These are phyloP conservation scores for Diaporthe helianthi DNA, from an alignment of 2,329 filamentous ascomycete genomes.

Conservation along the genomic window DNA sequence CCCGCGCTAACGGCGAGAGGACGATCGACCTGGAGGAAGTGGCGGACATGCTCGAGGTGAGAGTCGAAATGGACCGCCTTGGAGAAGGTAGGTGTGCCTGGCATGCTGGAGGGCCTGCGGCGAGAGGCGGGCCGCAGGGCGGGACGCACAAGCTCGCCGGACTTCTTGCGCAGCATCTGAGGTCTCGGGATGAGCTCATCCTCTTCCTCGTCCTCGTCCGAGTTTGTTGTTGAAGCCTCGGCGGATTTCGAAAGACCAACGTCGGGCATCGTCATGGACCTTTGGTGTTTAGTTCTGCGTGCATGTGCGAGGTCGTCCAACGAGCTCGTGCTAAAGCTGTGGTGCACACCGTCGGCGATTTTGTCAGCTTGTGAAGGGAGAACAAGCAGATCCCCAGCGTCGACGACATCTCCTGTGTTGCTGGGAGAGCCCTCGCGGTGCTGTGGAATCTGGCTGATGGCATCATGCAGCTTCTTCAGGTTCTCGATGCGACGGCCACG, in stretches of 20 bases:
- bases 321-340: slow-evolving; percentile 56
- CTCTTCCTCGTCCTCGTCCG: slow-evolving; percentile 71
- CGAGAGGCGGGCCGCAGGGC: slow-evolving; percentile 82
- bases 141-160: slow-evolving; percentile 92
- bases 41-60: slow-evolving; percentile 92
- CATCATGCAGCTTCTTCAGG: slow-evolving; percentile 77
- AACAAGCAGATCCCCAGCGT: slow-evolving; percentile 47
- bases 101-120: slow-evolving; percentile 92
- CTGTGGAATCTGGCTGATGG: slow-evolving; percentile 80
- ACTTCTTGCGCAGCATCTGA: slow-evolving; percentile 97
- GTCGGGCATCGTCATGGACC: slow-evolving; percentile 63
- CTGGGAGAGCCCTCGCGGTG: slow-evolving; percentile 65
- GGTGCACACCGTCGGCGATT: slow-evolving; percentile 49
- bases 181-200: slow-evolving; percentile 72
- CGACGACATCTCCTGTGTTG: slow-evolving; percentile 33
- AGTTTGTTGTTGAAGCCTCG: slow-evolving; percentile 58
- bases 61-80: slow-evolving; percentile 99
- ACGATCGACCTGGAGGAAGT: slow-evolving; percentile 92
- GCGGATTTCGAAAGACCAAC: slow-evolving; percentile 53
- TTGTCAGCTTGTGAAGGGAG: slow-evolving; percentile 46
- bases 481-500: slow-evolving; percentile 59
- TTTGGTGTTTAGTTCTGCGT: slow-evolving; percentile 56
- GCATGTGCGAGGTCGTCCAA: slow-evolving; percentile 51
- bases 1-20: slow-evolving; percentile 96
- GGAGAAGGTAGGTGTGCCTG: slow-evolving; percentile 91